Evolutionary conservation across 345 rosid species (phyloP), one percentile per base, ranked within the genome.

Genomic region (Isatis tinctoria): DNA sequence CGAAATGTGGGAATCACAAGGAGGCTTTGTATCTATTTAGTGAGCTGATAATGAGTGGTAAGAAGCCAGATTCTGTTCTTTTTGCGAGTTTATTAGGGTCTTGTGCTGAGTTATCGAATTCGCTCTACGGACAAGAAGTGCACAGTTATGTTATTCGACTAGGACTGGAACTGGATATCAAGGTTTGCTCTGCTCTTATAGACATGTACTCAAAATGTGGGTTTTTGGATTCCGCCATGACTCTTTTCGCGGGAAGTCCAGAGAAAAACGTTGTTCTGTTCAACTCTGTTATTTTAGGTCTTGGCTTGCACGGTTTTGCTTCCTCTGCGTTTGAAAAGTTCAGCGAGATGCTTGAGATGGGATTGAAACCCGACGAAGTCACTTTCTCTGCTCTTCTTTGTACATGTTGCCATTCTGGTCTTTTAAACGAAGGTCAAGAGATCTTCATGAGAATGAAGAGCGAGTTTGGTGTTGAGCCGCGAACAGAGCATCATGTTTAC

Each of bases 181-280:
- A 83, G 83, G 89, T 91, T 37, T 83, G 84, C 51, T 91, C 96
- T 79, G 83, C 89, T 51, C 90, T 94, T 4, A 61, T 88, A 51
- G 88, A 88, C 83, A 85, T 92, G 97, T 91, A 92, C 59, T 80
- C 83, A 52, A 94, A 94, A 80, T 90, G 93, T 75, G 99, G 97
- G 33, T 63, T 77, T 65, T 17, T 88, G 75, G 76, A 58, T 65
- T 80, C 70, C 17, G 90, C 86, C 4, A 81, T 84, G 75, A 81
- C 14, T 43, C 75, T 84, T 67, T 94, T 90, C 36, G 70, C 67
- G 16, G 72, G 39, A 57, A 86, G 83, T 82, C 63, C 79, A 1
- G 78, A 81, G 56, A 78, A 78, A 48, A 88, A 83, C 69, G 53
- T 78, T 40, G 73, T 91, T 78, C 72, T 88, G 14, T 94, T 90